Evolutionary conservation across 2,329 filamentous ascomycete species (phyloP), one percentile per base, ranked within the genome.

Genomic region (Colletotrichum tropicale): DNA sequence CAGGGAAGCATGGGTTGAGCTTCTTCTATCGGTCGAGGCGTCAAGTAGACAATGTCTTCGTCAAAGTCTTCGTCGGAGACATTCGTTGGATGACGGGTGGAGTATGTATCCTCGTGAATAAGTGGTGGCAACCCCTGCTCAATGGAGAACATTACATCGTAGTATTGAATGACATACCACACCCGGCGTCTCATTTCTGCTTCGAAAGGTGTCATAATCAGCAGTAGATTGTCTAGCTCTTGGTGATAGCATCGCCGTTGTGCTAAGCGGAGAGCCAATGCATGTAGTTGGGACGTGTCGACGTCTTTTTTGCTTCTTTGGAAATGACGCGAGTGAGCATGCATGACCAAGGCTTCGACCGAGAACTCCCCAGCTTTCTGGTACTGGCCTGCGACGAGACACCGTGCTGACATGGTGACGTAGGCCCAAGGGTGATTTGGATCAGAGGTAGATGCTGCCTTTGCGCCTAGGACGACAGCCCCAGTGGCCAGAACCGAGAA

Each of bases 281-380:
- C 60, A 16, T 34, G 60, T n/a, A 62, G 30, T 62, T 62, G 60
- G 16, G 28, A 62, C 30, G 8, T 36, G n/a, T 62, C 60, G 10
- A 24, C 32, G 60, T 62, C 28, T 16, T 62, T 62, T 12, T 62
- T 62, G 60, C 60, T 36, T 16, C 60, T 62, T 36, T 36, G n/a
- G n/a, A 62, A 36, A 21, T n/a, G 1, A 34, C 87, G 85, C 15
- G 84, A 83, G 78, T 86, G 87, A 7, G 82, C 83, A 48, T 87
- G 86, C 58, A 89, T 78, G 24, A 89, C 80, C n/a, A 89, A 80
- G 2, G 88, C 88, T 79, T 90, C 88, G 34, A 90, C 86, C 2
- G 87, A 86, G 66, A 86, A 86, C 4, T 85, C 83, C 72, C 83
- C 84, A 9, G 82, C 85, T n/a, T 82, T 81, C 61, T 89, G 83